These are phyloP conservation scores for Neonectria magnoliae DNA, from an alignment of 2,329 filamentous ascomycete genomes.

Conservation along the genomic window DNA sequence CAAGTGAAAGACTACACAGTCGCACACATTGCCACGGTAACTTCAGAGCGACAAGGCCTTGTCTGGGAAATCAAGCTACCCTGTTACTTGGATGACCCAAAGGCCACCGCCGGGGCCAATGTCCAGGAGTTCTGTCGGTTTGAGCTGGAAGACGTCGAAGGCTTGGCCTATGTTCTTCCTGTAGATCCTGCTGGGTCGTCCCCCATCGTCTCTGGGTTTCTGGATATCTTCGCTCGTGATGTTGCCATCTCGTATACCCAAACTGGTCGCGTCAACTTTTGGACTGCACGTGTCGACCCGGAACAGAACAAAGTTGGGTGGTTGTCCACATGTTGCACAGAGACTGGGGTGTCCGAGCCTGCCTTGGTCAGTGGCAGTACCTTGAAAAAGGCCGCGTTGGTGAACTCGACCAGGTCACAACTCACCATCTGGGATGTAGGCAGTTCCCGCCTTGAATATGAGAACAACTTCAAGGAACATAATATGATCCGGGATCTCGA, in stretches of 20 bases:
- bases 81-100: constrained; percentile 47
- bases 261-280: constrained; percentile 79
- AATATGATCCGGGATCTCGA: constrained; percentile 87
- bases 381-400: constrained; percentile 85
- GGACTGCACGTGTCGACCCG: constrained; percentile 80
- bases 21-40: constrained; percentile 83
- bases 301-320: constrained; percentile 74
- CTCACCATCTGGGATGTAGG: constrained; percentile 93
- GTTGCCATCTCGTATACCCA: constrained; percentile 86
- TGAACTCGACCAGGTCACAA: constrained; percentile 76
- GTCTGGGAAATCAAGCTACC: constrained; percentile 82
- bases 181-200: constrained; percentile 86
- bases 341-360: constrained; percentile 78
- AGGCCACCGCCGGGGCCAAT: constrained; percentile 34
- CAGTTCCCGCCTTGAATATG: constrained; percentile 82
- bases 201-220: constrained; percentile 77
- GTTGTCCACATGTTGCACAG: constrained; percentile 82
- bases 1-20: constrained; percentile 65
- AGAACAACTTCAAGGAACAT: constrained; percentile 76
- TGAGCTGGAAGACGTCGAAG: constrained; percentile 68
- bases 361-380: constrained; percentile 86
- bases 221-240: constrained; percentile 87
- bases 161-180: constrained; percentile 75
- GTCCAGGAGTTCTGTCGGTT: constrained; percentile 78
- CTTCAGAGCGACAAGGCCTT: constrained; percentile 79